These are phyloP conservation scores for Diatrype stigma DNA, from an alignment of 2,329 filamentous ascomycete species.

Conservation along the genomic window DNA sequence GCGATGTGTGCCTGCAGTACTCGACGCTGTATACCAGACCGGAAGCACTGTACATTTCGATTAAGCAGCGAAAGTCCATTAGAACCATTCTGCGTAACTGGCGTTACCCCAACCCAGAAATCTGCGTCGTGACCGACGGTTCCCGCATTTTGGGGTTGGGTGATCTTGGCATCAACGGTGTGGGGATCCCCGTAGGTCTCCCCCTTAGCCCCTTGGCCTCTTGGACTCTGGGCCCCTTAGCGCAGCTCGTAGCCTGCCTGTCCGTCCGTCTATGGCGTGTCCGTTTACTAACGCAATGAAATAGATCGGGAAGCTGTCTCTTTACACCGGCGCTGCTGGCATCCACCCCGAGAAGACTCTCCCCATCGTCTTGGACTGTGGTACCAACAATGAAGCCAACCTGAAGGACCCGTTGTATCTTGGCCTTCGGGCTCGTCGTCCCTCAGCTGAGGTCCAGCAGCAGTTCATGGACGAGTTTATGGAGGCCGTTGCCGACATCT, in stretches of 20 bases:
- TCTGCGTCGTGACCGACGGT: slow-evolving; percentile 94
- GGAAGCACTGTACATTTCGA: slow-evolving; percentile 94
- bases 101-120: slow-evolving; percentile 85
- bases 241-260: too few species aligned
- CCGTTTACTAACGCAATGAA: slow-evolving; percentile 24
- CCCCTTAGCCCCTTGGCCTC: slow-evolving; percentile 2
- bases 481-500: slow-evolving; percentile 76
- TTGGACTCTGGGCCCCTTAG: neutral
- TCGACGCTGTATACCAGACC: slow-evolving; percentile 93
- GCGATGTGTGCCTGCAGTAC: slow-evolving; percentile 94
- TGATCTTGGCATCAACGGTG: slow-evolving; percentile 93
- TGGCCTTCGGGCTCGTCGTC: slow-evolving; percentile 79
- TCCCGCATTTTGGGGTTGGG: slow-evolving; percentile 89
- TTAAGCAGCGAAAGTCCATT: slow-evolving; percentile 87
- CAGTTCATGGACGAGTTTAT: slow-evolving; percentile 98
- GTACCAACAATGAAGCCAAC: slow-evolving; percentile 63
- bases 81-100: slow-evolving; percentile 87
- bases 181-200: slow-evolving; percentile 80
- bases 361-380: slow-evolving; percentile 64
- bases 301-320: slow-evolving; percentile 83
- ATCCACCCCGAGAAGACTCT: slow-evolving; percentile 85
- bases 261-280: too few species aligned
- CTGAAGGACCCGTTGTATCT: slow-evolving; percentile 76
- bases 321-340: slow-evolving; percentile 93
- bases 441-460: slow-evolving; percentile 72